A percentile compares a stretch with the other conserved stretches of the same genome.
Evolutionary conservation across 768 basidiomycete genomes (phyloP).

Genomic region (Panaeolus papilionaceus): DNA sequence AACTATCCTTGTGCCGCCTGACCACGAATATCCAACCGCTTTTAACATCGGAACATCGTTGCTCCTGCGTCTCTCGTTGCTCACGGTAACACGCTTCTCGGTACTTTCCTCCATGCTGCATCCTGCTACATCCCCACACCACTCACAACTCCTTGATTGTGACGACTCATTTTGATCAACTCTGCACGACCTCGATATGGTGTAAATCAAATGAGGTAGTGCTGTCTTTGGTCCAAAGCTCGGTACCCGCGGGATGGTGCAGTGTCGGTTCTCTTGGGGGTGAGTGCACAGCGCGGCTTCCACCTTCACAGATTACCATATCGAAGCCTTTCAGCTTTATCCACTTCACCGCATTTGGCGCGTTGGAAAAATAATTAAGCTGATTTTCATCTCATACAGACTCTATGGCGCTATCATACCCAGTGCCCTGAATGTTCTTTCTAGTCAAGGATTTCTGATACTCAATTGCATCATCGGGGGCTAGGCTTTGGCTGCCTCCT

Average conservation of each 20-base stretch:
- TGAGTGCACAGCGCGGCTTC: conserved; percentile 22
- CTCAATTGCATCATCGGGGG: conserved; percentile 74
- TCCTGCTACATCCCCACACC: not conserved
- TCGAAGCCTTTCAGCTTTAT: not conserved
- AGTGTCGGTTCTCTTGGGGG: conserved; percentile 49
- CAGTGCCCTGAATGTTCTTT: conserved; percentile 62
- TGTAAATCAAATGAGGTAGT: conserved; percentile 29
- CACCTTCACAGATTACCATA: not conserved
- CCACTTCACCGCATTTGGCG: not conserved
- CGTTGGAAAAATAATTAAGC: not conserved
- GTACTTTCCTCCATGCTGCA: not conserved
- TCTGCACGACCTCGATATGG: not conserved
- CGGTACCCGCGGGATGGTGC: conserved; percentile 83
- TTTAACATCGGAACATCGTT: conserved; percentile 3
- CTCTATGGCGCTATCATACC: conserved; percentile 61
- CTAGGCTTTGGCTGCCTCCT: conserved; percentile 65
- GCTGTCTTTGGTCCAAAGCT: conserved; percentile 80
- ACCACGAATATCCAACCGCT: not conserved
- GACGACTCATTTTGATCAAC: conserved; percentile 11
- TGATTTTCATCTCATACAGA: conserved; percentile 36
- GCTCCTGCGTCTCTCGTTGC: not conserved
- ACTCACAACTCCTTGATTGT: conserved; percentile 9
- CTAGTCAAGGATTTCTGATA: conserved; percentile 68
- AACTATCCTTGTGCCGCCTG: not conserved
- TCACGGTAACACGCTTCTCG: conserved; percentile 2